Evolutionary conservation across 805 yeast genomes (phyloP).

Genomic region (fission yeast (Schizosaccharomyces pombe)): ASM294v3 CU329670.1:2780001-2780500

Average conservation of each 20-base stretch:
- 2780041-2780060: conserved; percentile 28
- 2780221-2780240: neutral
- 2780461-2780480: neutral
- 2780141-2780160: conserved; percentile 43
- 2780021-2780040: conserved; percentile 43
- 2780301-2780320: neutral
- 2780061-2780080: conserved; percentile 28
- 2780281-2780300: neutral
- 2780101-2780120: conserved; percentile 21
- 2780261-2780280: neutral
- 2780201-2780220: neutral
- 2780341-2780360: neutral
- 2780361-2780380: neutral
- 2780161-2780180: neutral
- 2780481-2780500: neutral
- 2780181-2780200: neutral
- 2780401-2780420: neutral
- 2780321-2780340: neutral
- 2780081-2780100: conserved; percentile 24
- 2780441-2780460: neutral
- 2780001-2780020: conserved; percentile 26
- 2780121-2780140: conserved; percentile 31
- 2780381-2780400: neutral
- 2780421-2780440: neutral
- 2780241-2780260: neutral